phyloP scores from a whole-genome alignment of 176 grass and related monocot genomes.

The Calamus simplicifolius region DNA sequence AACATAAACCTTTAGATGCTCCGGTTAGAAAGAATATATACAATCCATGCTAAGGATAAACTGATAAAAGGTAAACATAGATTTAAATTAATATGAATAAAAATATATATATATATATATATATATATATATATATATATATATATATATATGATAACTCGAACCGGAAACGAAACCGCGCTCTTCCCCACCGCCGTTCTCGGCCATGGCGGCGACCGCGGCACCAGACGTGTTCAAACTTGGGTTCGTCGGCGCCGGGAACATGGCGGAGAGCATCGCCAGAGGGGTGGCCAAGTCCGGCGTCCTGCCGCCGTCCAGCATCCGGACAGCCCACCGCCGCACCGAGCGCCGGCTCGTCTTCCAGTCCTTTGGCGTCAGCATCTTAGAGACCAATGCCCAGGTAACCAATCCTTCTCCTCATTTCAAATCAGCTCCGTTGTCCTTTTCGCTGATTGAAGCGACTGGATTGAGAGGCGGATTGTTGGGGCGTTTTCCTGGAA shows the following conservation, averaged over 20 bases:
- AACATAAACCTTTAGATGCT: too few species aligned
- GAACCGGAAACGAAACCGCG: too few species aligned
- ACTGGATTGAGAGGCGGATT: too few species aligned
- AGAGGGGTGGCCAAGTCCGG: conserved; percentile 62
- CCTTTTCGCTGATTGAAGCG: neutral
- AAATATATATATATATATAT: too few species aligned
- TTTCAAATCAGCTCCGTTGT: neutral
- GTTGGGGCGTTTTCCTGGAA: too few species aligned
- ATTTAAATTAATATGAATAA: too few species aligned
- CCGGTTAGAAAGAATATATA: too few species aligned
- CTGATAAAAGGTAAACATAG: too few species aligned
- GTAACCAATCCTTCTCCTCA: neutral
- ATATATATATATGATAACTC: too few species aligned
- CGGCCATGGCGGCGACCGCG: conserved; percentile 34
- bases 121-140: too few species aligned
- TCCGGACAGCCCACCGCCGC: conserved; percentile 70
- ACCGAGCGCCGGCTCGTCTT: conserved; percentile 63
- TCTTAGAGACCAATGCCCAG: conserved; percentile 72
- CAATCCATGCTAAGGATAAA: too few species aligned
- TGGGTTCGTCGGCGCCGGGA: conserved; percentile 76
- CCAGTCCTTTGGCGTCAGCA: conserved; percentile 44
- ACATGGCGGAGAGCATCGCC: conserved; percentile 93
- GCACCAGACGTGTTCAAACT: conserved; percentile 39
- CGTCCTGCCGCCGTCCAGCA: conserved; percentile 54
- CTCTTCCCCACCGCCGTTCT: neutral